Conservation (phyloP, 176 grass and related monocot species). For the Musa beccarii region DNA sequence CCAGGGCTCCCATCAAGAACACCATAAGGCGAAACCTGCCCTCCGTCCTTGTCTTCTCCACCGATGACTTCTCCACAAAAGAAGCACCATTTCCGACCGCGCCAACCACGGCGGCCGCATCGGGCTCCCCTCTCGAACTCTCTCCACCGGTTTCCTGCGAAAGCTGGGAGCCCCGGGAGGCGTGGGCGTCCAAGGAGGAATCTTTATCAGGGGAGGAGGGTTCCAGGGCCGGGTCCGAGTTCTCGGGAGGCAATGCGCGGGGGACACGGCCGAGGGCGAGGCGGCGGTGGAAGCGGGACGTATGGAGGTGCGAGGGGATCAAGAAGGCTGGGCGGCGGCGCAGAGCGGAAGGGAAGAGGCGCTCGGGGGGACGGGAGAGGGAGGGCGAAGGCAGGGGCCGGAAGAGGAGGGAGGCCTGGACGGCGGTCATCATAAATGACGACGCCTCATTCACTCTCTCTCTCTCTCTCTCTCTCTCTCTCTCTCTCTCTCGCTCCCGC, state of each 20-base stretch:
- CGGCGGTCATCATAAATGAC: background rate
- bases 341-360: background rate
- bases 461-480: too few species aligned
- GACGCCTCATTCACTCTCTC: too few species aligned
- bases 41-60: constrained; percentile 33
- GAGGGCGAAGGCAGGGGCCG: background rate
- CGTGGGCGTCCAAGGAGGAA: background rate
- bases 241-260: constrained; percentile 11
- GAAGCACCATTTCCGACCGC: constrained; percentile 2
- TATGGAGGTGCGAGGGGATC: background rate
- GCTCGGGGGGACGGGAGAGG: background rate
- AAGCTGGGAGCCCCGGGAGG: background rate
- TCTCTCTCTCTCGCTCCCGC: too few species aligned
- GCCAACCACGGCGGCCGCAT: background rate
- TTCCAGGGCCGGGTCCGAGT: background rate
- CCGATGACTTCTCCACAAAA: constrained; percentile 4
- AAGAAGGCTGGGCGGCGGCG: background rate
- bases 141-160: background rate
- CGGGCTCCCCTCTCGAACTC: constrained; percentile 9
- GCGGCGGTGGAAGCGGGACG: background rate
- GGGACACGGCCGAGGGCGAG: background rate
- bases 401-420: constrained; percentile 3
- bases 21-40: constrained; percentile 29
- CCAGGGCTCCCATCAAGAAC: constrained; percentile 35
- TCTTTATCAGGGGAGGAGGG: background rate